These are phyloP conservation scores for Pseudonectria buxi DNA, from an alignment of 2,329 filamentous ascomycete species.

Conservation along the genomic window DNA sequence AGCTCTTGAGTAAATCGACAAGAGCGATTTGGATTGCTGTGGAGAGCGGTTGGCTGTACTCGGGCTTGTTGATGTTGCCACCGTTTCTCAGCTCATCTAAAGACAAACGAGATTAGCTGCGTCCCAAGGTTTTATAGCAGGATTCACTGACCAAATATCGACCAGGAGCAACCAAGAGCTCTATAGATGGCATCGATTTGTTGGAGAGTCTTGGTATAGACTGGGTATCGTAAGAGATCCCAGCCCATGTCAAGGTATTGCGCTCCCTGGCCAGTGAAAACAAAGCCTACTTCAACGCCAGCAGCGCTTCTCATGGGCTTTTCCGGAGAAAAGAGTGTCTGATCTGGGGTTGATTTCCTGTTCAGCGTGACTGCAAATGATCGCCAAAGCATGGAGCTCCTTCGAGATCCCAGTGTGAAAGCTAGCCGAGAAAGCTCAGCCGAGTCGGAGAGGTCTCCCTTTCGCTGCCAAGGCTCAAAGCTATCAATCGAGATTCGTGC, in stretches of 20 bases:
- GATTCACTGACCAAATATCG: not conserved
- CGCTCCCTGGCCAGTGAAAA: conserved; percentile 33
- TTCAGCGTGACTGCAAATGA: not conserved
- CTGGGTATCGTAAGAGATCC: conserved; percentile 14
- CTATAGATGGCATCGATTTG: too few relatives aligned
- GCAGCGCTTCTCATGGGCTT: too few relatives aligned
- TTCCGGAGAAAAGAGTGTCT: not conserved
- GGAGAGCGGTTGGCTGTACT: conserved; percentile 34
- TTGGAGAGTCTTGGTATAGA: not conserved
- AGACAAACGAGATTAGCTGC: too few relatives aligned
- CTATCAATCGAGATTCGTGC: conserved; percentile 8
- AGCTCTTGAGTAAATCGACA: conserved; percentile 34
- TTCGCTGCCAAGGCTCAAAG: not conserved
- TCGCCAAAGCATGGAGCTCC: not conserved
- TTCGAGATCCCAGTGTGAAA: not conserved
- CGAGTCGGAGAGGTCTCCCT: not conserved
- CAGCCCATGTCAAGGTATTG: conserved; percentile 30
- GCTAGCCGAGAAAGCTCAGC: not conserved
- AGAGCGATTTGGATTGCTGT: conserved; percentile 41
- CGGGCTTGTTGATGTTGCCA: conserved; percentile 25
- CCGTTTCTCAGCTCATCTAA: not conserved
- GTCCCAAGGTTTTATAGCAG: too few relatives aligned
- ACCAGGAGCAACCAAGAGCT: not conserved
- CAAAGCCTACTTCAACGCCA: conserved; percentile 16
- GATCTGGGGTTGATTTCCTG: not conserved